A percentile compares a stretch with the other conserved stretches of the same genome.
These are phyloP conservation scores for Panicum miliaceum DNA, from an alignment of 176 grass and related monocot genomes.

Conservation along the genomic window DNA sequence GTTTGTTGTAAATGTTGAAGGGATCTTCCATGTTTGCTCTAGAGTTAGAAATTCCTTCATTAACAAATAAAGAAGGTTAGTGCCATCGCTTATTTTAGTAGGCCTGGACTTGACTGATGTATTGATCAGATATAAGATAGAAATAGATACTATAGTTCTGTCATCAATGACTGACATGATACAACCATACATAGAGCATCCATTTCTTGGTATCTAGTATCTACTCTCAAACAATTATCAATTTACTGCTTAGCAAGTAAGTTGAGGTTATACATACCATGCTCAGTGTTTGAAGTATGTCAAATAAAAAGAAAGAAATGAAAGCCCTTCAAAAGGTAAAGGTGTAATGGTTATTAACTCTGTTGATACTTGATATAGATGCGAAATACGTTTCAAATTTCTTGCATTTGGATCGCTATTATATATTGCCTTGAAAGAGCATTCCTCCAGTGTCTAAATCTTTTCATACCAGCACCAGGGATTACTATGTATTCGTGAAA, in stretches of 20 bases:
- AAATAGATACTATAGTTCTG: background rate
- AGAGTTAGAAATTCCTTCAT: background rate
- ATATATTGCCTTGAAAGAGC: slow-evolving; percentile 5
- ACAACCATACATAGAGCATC: background rate
- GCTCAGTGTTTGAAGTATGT: background rate
- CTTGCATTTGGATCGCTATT: background rate
- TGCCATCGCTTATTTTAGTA: background rate
- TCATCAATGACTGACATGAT: background rate
- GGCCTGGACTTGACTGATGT: background rate
- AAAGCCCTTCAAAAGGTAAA: background rate
- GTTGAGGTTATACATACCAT: background rate
- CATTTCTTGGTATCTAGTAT: background rate
- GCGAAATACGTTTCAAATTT: background rate
- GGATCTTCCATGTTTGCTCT: background rate
- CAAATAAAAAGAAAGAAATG: slow-evolving; percentile 10
- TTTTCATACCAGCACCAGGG: slow-evolving; percentile 4
- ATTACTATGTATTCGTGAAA: slow-evolving; percentile 16
- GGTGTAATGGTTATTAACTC: slow-evolving; percentile 15
- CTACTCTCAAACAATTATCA: background rate
- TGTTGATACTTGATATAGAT: slow-evolving; percentile 3
- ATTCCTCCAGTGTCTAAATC: background rate
- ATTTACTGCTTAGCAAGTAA: background rate
- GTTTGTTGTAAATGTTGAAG: background rate
- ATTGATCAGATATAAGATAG: background rate
- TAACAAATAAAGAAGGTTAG: background rate